Evolutionary conservation across 176 grass and related monocot genomes (phyloP), one percentile per base, ranked within the genome.

Genomic region (Pontederia paniculata): DNA sequence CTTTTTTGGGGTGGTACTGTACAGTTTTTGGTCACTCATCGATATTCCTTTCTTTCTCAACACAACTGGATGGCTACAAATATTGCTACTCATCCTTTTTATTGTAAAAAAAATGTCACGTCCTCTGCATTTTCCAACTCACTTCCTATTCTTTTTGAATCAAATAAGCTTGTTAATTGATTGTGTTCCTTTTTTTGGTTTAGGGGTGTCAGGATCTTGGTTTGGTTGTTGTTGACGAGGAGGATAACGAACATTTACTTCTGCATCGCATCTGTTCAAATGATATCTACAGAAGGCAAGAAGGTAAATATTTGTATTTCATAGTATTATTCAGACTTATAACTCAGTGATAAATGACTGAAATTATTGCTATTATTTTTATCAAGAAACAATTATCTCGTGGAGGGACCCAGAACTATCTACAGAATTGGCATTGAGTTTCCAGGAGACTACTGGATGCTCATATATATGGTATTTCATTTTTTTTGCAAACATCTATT

Each of bases 221-320:
- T 78, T 74, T 95, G 56, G 46, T 63, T 79, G 81, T 94, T 58
- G 62, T 88, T 50, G 84, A 84, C 50, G 89, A 95, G 68, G 68
- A 81, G 9, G 64, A 94, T 70, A 81, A 68, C 44, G 77, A 74
- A 25, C 88, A 60, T 3, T 69, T 95, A 62, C 66, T 95, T 42
- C 45, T 81, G 69, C 89, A 95, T 57, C 75, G 79, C 42, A 82
- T 95, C 57, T 81, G 71, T 55, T 62, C 77, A 16, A 81, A 88
- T 73, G 81, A 84, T 74, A 95, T 88, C 66, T 95, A 95, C 77
- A 81, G 62, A 79, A 95, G 77, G 66, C 80, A 84, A 84, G 69
- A 81, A 68, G 74, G 89, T 95, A 67, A 73, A 73, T 9, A 72
- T 58, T 12, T 42, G 57, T 10, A 42, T 67, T 60, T 42, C 48